Conservation (phyloP, 164 flowering plant genomes). For the Houttuynia cordata region DNA sequence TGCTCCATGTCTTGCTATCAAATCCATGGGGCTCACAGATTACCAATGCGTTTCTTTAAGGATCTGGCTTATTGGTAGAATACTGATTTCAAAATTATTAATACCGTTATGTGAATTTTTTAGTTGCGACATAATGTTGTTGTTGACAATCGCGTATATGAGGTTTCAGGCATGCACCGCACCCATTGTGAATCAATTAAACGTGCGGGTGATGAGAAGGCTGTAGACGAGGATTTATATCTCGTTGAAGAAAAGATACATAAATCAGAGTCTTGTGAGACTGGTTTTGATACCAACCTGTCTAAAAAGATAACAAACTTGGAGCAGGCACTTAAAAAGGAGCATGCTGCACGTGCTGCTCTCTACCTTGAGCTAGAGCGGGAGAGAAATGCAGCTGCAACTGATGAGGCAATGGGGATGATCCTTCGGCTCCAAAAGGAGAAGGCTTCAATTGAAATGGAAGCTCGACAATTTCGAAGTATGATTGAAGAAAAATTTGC, state of each 20-base stretch:
- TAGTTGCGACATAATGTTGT: constrained; percentile 1
- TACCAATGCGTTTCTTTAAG: too few species aligned
- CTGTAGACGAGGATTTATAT: constrained; percentile 14
- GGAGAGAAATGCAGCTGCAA: constrained; percentile 92
- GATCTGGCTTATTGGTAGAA: too few species aligned
- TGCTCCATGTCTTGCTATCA: too few species aligned
- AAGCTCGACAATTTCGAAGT: constrained; percentile 78
- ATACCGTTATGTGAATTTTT: not conserved
- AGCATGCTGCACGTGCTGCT: constrained; percentile 43
- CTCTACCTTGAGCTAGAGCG: constrained; percentile 67
- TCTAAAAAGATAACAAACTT: constrained; percentile 24
- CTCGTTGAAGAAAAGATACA: constrained; percentile 13
- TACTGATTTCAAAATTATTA: not conserved
- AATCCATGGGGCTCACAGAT: too few species aligned
- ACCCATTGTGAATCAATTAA: constrained; percentile 13
- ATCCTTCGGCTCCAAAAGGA: constrained; percentile 84
- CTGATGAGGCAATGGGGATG: constrained; percentile 98
- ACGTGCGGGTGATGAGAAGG: constrained; percentile 16
- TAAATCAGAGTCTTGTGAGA: constrained; percentile 3
- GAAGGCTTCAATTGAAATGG: constrained; percentile 82
- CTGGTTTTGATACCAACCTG: constrained; percentile 15
- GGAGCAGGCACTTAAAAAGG: constrained; percentile 63
- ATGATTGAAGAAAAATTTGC: constrained; percentile 73
- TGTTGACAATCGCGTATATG: constrained; percentile 1
- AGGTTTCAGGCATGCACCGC: constrained; percentile 16